These are phyloP conservation scores for Komagataella kurtzmanii DNA, from an alignment of 805 yeast species.

Conservation along the genomic window DNA sequence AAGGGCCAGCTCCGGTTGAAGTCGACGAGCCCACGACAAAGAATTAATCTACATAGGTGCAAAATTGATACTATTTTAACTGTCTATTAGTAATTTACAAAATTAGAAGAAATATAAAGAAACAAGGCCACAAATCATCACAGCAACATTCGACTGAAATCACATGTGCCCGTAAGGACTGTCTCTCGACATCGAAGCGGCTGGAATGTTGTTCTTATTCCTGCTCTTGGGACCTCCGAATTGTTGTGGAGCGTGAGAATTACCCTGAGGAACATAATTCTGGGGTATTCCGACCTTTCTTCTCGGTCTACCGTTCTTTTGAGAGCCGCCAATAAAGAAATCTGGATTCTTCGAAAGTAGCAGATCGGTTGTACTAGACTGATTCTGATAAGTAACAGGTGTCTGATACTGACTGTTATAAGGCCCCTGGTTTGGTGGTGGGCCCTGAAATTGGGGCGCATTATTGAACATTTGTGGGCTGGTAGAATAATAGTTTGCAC, in stretches of 20 bases:
- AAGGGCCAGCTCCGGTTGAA: background rate
- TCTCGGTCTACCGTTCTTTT: background rate
- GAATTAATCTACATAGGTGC: background rate
- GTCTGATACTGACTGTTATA: background rate
- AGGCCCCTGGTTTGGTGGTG: constrained; percentile 3
- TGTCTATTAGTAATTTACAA: background rate
- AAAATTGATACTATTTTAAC: background rate
- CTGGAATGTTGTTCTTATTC: constrained; percentile 19
- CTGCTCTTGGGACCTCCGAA: constrained; percentile 4
- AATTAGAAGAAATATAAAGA: background rate
- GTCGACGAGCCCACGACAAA: background rate
- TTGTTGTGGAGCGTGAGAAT: background rate
- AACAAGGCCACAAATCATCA: background rate
- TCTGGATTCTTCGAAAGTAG: constrained; percentile 36
- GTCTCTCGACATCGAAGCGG: constrained; percentile 25
- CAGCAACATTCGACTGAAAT: background rate
- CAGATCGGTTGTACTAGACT: constrained; percentile 22
- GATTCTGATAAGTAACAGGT: background rate
- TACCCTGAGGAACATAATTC: background rate
- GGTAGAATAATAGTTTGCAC: background rate
- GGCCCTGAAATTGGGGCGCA: constrained; percentile 4
- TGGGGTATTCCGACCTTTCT: background rate
- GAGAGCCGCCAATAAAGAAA: constrained; percentile 16
- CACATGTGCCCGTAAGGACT: constrained; percentile 25
- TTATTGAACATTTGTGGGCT: background rate